A percentile compares a stretch with the other conserved stretches of the same genome.
phyloP scores from a whole-genome alignment of 495 filamentous ascomycete genomes.

The Neurospora sp. region DNA sequence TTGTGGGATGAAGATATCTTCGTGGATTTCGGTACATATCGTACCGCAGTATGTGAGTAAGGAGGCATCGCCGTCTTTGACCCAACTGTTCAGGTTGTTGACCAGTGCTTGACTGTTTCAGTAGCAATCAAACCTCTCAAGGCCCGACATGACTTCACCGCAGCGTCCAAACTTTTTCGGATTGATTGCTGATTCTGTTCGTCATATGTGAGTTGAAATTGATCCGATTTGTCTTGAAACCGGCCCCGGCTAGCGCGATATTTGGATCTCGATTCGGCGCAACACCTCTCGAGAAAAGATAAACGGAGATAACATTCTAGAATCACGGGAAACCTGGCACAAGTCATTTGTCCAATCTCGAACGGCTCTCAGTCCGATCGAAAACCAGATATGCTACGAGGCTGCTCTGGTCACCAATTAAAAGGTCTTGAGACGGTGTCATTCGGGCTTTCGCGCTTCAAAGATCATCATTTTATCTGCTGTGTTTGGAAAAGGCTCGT shows the following conservation, averaged over 20 bases:
- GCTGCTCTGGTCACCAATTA: neutral
- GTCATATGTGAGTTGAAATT: neutral
- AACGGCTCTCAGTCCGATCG: neutral
- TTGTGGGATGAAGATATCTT: neutral
- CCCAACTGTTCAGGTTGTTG: neutral
- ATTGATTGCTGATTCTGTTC: neutral
- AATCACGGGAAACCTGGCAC: neutral
- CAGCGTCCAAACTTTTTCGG: neutral
- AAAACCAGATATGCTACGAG: neutral
- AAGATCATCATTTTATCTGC: neutral
- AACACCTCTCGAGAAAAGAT: neutral
- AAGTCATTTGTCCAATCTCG: neutral
- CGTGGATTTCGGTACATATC: neutral
- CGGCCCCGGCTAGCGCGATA: neutral
- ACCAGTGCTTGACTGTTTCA: neutral
- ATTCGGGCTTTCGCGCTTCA: neutral
- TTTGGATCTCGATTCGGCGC: slow-evolving; percentile 16
- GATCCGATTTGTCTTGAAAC: neutral
- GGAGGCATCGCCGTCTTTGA: neutral
- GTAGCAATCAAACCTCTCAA: neutral
- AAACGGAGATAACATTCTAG: neutral
- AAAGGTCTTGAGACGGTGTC: neutral
- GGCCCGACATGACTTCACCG: neutral
- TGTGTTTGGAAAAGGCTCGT: neutral
- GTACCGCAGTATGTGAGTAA: neutral